Conservation (phyloP, 805 yeast species). For the Wickerhamiella vanderwaltii region DNA sequence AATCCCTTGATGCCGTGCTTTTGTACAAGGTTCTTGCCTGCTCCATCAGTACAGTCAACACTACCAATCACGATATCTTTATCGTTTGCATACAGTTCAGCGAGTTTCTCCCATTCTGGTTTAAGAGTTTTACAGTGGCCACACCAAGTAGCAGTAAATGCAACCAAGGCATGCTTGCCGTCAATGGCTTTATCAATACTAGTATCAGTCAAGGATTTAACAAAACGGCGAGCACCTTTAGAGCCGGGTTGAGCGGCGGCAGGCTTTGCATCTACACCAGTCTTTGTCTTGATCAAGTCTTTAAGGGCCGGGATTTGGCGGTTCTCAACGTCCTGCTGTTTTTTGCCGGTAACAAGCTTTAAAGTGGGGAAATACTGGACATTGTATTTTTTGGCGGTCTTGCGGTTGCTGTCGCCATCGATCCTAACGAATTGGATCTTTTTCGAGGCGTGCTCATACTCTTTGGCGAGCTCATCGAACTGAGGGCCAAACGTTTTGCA, state of each 20-base stretch:
- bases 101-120: constrained; percentile 40
- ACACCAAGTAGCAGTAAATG: constrained; percentile 56
- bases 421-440: constrained; percentile 40
- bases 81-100: constrained; percentile 34
- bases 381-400: constrained; percentile 39
- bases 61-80: constrained; percentile 34
- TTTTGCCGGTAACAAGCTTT: constrained; percentile 41
- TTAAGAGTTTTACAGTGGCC: constrained; percentile 42
- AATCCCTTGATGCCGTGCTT: constrained; percentile 34
- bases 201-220: constrained; percentile 28
- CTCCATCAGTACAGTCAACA: constrained; percentile 35
- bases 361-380: constrained; percentile 57
- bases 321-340: constrained; percentile 44
- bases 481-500: constrained; percentile 80
- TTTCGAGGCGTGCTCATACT: constrained; percentile 38
- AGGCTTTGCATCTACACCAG: constrained; percentile 24
- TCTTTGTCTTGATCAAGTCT: constrained; percentile 35
- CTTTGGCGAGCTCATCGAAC: constrained; percentile 66
- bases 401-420: constrained; percentile 48
- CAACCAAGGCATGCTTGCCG: constrained; percentile 33
- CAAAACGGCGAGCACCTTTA: constrained; percentile 8
- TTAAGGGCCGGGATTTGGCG: constrained; percentile 40
- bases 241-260: constrained; percentile 4
- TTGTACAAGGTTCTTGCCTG: constrained; percentile 31
- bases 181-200: constrained; percentile 35